phyloP scores from a whole-genome alignment of 2,329 filamentous ascomycete species.

The Hypomyces perniciosus region DNA sequence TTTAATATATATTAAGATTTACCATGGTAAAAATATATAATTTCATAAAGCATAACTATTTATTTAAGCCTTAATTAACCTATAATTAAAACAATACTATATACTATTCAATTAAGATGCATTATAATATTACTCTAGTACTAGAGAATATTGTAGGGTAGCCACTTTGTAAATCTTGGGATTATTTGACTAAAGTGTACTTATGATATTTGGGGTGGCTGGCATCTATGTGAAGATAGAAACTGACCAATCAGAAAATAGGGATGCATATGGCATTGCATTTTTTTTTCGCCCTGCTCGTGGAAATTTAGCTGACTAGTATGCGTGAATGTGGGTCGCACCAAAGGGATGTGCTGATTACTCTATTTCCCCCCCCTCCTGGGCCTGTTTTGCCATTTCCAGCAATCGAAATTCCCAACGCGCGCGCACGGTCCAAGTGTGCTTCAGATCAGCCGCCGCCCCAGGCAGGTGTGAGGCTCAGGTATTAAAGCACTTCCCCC shows the following conservation, averaged over 20 bases:
- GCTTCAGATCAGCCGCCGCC: conserved; percentile 34
- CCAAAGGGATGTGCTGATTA: conserved; percentile 5
- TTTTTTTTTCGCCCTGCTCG: neutral
- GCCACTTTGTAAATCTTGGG: too few species aligned
- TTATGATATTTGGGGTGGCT: neutral
- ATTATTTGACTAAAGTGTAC: too few species aligned
- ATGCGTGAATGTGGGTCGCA: neutral
- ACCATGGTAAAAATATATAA: too few species aligned
- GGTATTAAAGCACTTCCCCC: conserved; percentile 42
- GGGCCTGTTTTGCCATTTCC: neutral
- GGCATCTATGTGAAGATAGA: conserved; percentile 1
- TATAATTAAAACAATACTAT: too few species aligned
- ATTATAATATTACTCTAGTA: too few species aligned
- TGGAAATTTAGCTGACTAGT: neutral
- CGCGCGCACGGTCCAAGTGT: conserved; percentile 19
- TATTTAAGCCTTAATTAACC: too few species aligned
- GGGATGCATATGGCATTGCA: conserved; percentile 13
- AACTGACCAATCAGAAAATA: conserved; percentile 23
- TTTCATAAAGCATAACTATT: too few species aligned
- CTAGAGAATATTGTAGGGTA: too few species aligned
- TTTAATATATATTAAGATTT: too few species aligned
- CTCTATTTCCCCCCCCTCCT: conserved; percentile 12
- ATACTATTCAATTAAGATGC: too few species aligned
- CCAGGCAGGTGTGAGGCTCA: conserved; percentile 23
- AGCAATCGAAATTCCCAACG: conserved; percentile 6